A percentile compares a stretch with the other conserved stretches of the same genome.
These are phyloP conservation scores for Eudorina sp. DNA, from an alignment of 139 green algal species.

Conservation along the genomic window DNA sequence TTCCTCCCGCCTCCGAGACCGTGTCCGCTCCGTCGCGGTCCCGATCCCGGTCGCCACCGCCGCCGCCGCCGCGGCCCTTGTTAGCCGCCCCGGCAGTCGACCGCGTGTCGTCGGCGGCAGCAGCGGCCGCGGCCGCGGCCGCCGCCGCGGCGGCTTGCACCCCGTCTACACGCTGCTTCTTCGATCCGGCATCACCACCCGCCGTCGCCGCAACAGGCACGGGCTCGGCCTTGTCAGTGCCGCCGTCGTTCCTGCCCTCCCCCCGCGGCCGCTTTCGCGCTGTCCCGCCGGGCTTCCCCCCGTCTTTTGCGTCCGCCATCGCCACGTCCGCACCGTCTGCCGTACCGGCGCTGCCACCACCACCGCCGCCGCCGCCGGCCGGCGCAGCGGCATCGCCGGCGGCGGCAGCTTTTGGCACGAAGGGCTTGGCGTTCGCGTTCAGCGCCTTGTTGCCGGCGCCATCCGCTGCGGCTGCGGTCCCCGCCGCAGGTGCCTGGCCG, in stretches of 20 bases:
- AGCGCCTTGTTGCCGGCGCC: background rate
- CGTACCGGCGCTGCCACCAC: background rate
- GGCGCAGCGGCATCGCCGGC: background rate
- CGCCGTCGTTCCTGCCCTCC: background rate
- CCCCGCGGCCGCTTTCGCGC: slow-evolving; percentile 10
- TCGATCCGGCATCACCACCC: background rate
- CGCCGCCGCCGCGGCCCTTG: slow-evolving; percentile 20
- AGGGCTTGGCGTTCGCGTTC: slow-evolving; percentile 37
- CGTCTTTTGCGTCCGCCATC: background rate
- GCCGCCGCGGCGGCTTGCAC: background rate
- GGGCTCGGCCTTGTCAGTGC: background rate
- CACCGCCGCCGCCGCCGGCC: background rate
- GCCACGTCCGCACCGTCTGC: background rate
- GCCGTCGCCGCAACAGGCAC: background rate
- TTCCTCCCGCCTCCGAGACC: background rate
- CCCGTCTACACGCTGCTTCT: slow-evolving; percentile 8
- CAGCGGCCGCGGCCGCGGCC: background rate
- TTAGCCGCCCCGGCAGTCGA: background rate
- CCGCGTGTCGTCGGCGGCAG: background rate
- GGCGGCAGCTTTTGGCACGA: slow-evolving; percentile 8
- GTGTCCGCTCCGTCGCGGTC: background rate
- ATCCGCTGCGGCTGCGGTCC: background rate
- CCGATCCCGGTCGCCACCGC: too few relatives aligned
- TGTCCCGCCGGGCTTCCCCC: background rate
- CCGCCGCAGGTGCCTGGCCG: background rate